Percentiles rank a stretch among this genome's conserved stretches.
Conservation (phyloP, 108 stramenopile species). For the Mediolabrus comicus region DNA sequence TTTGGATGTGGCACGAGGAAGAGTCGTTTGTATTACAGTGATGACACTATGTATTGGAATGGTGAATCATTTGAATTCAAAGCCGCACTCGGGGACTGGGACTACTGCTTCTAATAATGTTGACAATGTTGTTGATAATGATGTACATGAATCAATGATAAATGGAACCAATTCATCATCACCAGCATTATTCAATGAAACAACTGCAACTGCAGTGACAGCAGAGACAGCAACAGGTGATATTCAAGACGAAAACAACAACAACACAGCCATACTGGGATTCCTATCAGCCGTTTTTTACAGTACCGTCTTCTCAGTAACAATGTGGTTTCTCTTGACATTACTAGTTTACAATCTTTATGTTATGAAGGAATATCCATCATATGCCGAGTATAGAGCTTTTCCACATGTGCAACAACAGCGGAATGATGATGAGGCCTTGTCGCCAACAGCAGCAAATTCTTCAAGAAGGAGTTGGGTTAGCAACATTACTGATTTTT, state of each 20-base stretch:
- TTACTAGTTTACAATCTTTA: conserved; percentile 22
- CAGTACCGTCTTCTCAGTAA: conserved; percentile 20
- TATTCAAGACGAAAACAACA: not conserved
- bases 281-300: conserved; percentile 1
- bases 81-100: not conserved
- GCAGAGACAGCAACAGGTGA: not conserved
- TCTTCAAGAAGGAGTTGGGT: conserved; percentile 12
- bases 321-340: conserved; percentile 17
- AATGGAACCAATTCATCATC: not conserved
- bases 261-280: not conserved
- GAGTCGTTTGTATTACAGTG: conserved; percentile 13
- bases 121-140: not conserved
- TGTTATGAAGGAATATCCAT: conserved; percentile 22
- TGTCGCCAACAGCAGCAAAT: not conserved
- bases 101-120: not conserved
- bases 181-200: not conserved
- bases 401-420: conserved; percentile 7
- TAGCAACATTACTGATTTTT: not conserved
- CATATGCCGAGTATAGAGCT: conserved; percentile 17
- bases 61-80: conserved; percentile 14
- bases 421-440: not conserved
- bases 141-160: not conserved
- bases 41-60: conserved; percentile 13
- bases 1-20: conserved; percentile 21
- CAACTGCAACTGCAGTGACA: not conserved